These are phyloP conservation scores for Nicotiana tomentosiformis DNA, from an alignment of 257 asterid species.

Conservation along the genomic window DNA sequence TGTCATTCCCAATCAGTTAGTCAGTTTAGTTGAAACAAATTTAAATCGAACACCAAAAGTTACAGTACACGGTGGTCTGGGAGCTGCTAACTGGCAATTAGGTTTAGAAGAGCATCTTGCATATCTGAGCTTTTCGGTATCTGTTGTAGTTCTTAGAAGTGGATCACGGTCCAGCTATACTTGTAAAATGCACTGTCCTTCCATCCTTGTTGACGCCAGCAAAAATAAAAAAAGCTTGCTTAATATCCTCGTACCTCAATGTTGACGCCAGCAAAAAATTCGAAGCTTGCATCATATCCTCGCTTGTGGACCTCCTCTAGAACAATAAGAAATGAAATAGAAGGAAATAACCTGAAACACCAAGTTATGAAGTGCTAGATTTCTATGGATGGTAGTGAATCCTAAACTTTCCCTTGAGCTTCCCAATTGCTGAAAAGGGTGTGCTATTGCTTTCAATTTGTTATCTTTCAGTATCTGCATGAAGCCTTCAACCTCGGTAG, in stretches of 20 bases:
- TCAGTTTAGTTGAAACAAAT: neutral
- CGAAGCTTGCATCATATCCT: neutral
- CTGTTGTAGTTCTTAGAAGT: neutral
- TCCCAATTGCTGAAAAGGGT: neutral
- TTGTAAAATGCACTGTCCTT: neutral
- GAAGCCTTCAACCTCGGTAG: neutral
- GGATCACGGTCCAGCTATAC: neutral
- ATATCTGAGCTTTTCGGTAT: neutral
- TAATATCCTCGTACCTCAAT: neutral
- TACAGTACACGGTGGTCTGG: neutral
- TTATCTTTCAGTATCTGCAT: neutral
- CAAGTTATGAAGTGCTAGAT: neutral
- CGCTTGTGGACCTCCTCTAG: neutral
- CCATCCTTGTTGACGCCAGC: neutral
- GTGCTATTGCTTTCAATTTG: neutral
- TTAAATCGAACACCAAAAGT: neutral
- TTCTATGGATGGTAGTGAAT: neutral
- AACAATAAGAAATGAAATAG: neutral
- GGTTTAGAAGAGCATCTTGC: neutral
- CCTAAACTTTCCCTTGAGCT: neutral
- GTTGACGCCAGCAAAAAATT: neutral
- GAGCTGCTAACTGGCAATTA: conserved; percentile 2
- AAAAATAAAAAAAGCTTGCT: neutral
- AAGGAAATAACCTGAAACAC: neutral
- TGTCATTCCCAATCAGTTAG: neutral